Base-by-base conservation (phyloP, 441 rosid genomes). In the Erodium trifolium region DNA sequence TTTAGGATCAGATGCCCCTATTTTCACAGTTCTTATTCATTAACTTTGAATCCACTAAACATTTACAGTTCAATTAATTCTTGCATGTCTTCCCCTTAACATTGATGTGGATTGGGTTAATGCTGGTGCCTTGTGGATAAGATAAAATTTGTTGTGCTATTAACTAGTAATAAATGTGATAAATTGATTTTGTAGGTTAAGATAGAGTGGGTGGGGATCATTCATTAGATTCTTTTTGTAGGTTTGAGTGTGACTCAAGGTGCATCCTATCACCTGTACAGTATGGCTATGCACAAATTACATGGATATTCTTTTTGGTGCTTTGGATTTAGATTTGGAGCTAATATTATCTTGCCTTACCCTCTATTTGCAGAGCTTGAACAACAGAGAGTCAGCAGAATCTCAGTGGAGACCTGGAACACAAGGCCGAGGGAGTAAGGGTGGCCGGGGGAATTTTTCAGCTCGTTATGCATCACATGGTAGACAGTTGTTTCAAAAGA, bases 321-420 rank as follows among this genome's bases (percentile, higher is more conserved):
- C 2, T 45, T 45, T 45, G n/a, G n/a, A 45, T 45, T 12, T 10
- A 45, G 51, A 12, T 11, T 45, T 2, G n/a, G 51, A 10, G 51
- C 51, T 45, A 2, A 45, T 45, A 45, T 53, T 53, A 68, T 70
- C 17, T 67, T 77, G 10, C 19, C 9, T 55, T 55, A 55, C 62
- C 62, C 18, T 55, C 19, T 17, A 17, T 55, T 62, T 73, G 66
- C 89, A 93, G 97, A 88, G 72, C 79, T 64, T 27, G 57, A 80
- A 73, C 83, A 85, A 68, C 82, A 87, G 75, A 83, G 97, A 84
- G 76, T 72, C 90, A 67, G 82, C 84, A 60, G 98, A 91, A 72
- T 41, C 91, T 70, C 90, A 80, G 53, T 78, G 94, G 94, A 87
- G 83, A 79, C 77, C 90, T 76, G 81, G 90, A 71, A 76, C 80